Conservation (phyloP, 2,329 filamentous ascomycete genomes). For the Cytospora piceicola region DNA sequence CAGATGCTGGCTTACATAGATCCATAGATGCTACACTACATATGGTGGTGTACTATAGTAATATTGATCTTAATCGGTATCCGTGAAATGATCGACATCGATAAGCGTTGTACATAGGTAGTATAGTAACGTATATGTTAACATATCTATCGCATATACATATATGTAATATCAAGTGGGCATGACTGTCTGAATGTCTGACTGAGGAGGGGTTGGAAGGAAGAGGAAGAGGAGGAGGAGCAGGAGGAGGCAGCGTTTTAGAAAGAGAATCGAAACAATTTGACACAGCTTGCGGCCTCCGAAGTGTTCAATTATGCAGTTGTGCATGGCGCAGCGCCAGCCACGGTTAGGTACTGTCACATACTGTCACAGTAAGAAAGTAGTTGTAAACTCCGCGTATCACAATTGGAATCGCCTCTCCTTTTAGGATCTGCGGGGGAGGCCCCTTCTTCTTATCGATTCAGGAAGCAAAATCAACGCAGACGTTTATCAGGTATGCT, state of each 20-base stretch:
- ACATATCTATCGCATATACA: no score
- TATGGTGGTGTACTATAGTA: no score
- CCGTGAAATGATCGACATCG: no score
- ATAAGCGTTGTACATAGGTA: background rate
- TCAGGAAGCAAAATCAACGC: background rate
- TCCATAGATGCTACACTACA: no score
- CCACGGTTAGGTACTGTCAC: background rate
- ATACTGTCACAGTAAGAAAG: background rate
- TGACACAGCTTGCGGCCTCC: conserved; percentile 1
- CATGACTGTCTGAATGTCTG: background rate
- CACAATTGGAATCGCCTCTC: background rate
- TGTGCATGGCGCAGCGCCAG: background rate
- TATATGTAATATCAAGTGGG: no score
- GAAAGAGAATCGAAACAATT: background rate
- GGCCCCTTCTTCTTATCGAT: background rate
- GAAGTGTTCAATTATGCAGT: background rate
- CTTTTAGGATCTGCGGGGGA: background rate
- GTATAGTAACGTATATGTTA: no score
- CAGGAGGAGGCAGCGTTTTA: background rate
- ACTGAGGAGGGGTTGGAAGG: no score
- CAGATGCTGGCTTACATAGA: no score
- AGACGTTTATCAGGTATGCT: background rate
- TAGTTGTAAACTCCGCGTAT: conserved; percentile 2
- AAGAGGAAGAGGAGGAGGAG: background rate
- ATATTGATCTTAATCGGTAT: no score